Evolutionary conservation across 148 eudicot species (phyloP).

Genomic region (Salicornia ramosissima): DNA sequence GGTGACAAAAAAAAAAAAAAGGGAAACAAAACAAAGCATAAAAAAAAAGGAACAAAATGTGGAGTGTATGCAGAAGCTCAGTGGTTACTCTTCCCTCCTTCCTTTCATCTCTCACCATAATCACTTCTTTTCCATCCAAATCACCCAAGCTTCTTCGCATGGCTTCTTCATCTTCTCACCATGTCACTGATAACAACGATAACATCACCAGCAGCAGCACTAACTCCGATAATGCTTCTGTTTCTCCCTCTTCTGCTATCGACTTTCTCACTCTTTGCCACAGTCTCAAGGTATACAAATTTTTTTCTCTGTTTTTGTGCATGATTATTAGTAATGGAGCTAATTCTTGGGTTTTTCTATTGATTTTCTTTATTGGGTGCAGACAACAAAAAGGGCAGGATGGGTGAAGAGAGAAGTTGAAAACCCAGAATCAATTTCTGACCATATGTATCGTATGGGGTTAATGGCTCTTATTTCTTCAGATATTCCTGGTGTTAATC

Average conservation of each 20-base stretch:
- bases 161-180: slow-evolving; percentile 17
- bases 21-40: not conserved
- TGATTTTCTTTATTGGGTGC: slow-evolving; percentile 12
- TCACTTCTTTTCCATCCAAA: slow-evolving; percentile 11
- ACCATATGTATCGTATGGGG: slow-evolving; percentile 97
- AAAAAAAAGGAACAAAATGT: not conserved
- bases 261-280: slow-evolving; percentile 88
- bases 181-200: not conserved
- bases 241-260: slow-evolving; percentile 71
- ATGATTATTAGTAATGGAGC: not conserved
- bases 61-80: slow-evolving; percentile 18
- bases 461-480: slow-evolving; percentile 81
- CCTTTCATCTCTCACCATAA: slow-evolving; percentile 6
- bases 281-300: slow-evolving; percentile 80
- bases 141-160: slow-evolving; percentile 19
- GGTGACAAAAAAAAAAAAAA: not conserved
- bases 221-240: slow-evolving; percentile 10
- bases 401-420: slow-evolving; percentile 65
- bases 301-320: not conserved
- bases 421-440: slow-evolving; percentile 87
- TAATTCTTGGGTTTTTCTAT: not conserved
- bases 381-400: slow-evolving; percentile 92
- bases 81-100: slow-evolving; percentile 9
- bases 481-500: slow-evolving; percentile 78
- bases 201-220: not conserved